A percentile compares a stretch with the other conserved stretches of the same genome.
Evolutionary conservation across 768 basidiomycete species (phyloP).

Genomic region (Coprinopsis cinerea): DNA sequence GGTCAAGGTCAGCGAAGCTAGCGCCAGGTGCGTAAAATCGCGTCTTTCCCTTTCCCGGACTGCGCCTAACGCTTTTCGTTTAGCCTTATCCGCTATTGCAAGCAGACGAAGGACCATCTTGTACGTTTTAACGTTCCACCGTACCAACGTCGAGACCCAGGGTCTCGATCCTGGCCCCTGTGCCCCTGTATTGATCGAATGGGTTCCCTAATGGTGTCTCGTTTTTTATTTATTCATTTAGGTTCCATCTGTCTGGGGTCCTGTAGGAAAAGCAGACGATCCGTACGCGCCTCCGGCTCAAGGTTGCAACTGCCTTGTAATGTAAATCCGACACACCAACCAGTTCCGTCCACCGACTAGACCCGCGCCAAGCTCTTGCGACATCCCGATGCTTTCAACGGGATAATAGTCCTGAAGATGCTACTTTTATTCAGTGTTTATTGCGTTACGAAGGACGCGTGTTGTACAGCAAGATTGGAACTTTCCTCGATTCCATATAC

Average conservation of each 20-base stretch:
- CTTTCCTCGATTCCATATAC: neutral
- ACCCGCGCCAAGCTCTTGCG: neutral
- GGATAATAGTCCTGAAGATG: neutral
- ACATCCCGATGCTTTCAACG: conserved; percentile 4
- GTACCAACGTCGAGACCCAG: neutral
- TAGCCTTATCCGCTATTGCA: conserved; percentile 92
- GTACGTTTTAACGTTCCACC: conserved; percentile 38
- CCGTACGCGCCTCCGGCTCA: conserved; percentile 83
- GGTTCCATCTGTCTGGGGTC: conserved; percentile 95
- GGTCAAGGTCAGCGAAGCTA: conserved; percentile 88
- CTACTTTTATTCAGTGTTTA: too few species aligned
- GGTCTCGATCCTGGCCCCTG: conserved; percentile 13
- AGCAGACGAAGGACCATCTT: conserved; percentile 85
- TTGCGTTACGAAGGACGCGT: neutral
- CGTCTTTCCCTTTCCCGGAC: neutral
- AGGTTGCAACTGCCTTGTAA: conserved; percentile 67
- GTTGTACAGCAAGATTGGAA: neutral
- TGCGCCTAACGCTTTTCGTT: conserved; percentile 1
- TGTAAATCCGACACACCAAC: conserved; percentile 48
- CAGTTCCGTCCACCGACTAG: neutral
- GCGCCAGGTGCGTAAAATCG: conserved; percentile 55
- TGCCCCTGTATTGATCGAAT: neutral
- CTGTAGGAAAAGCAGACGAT: conserved; percentile 83
- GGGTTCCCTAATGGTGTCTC: neutral
- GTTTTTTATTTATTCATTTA: conserved; percentile 24